phyloP scores from a whole-genome alignment of 495 filamentous ascomycete genomes.

The Aspergillus homomorphus region DNA sequence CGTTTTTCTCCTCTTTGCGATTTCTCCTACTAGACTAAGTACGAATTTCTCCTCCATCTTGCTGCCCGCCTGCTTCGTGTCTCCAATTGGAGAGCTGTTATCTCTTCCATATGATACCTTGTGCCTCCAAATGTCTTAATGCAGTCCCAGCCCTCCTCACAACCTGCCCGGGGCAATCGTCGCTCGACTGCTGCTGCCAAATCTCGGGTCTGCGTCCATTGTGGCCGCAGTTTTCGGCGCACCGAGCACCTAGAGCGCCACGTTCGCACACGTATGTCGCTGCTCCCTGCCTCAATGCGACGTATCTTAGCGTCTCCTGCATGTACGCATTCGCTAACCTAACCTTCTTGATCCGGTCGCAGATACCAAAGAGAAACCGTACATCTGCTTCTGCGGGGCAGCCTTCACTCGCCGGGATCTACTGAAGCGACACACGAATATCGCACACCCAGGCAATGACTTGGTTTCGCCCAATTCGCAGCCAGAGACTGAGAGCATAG shows the following conservation, averaged over 20 bases:
- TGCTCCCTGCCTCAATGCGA: background rate
- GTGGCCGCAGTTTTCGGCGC: conserved; percentile 40
- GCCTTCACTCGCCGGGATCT: conserved; percentile 54
- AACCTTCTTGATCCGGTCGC: conserved; percentile 15
- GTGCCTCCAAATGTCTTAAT: conserved; percentile 28
- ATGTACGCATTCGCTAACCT: conserved; percentile 19
- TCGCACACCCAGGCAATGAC: conserved; percentile 35
- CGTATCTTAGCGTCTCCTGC: background rate
- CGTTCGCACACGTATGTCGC: conserved; percentile 50
- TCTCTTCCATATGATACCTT: background rate
- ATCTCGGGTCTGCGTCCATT: conserved; percentile 39
- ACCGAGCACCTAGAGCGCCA: conserved; percentile 54
- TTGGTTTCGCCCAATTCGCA: conserved; percentile 34
- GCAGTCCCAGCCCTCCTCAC: conserved; percentile 33
- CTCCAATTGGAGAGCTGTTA: conserved; percentile 18
- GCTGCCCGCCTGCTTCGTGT: background rate
- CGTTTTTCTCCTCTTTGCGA: conserved; percentile 1
- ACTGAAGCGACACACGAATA: conserved; percentile 50
- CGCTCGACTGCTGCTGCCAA: conserved; percentile 30
- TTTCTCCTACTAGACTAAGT: background rate
- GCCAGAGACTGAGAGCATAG: conserved; percentile 18
- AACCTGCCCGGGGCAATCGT: conserved; percentile 23
- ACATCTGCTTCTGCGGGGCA: conserved; percentile 53
- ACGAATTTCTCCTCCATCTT: background rate
- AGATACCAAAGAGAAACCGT: conserved; percentile 57